Base-by-base conservation (phyloP, 2,329 filamentous ascomycete genomes). In the Proliferodiscus dingleyae region DNA sequence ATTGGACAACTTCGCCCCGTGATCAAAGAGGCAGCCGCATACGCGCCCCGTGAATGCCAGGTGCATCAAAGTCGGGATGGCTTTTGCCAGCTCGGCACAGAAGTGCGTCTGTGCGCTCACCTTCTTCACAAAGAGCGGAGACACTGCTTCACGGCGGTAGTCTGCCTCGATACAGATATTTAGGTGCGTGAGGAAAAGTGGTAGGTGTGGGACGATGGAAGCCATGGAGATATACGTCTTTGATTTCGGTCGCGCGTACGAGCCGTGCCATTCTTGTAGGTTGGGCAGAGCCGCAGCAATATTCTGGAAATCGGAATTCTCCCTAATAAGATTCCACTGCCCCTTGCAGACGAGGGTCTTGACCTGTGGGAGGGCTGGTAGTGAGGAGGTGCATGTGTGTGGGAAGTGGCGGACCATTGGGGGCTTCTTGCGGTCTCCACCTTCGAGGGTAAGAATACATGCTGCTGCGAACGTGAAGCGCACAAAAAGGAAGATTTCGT, bases 361-460 rank as follows among this genome's bases (percentile, higher is more conserved):
- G 24, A 89, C 74, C 2, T 77, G 75, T 18, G 63, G 57, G 28
- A 71, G 63, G 3, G 44, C 43, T 10, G 61, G 59, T 10, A 64
- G 47, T 24, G 13, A 40, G 13, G 23, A 28, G 18, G 16, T 38
- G 13, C 19, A 29, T 16, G 49, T 23, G 13, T 45, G n/a, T n/a
- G n/a, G 34, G 59, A 81, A 82, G 49, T 81, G 74, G 37, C 65
- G 66, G 39, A 89, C 81, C 64, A 81, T 80, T 5, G 84, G 84
- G 2, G 85, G 81, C 63, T 87, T 87, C 61, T 84, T 85, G 52
- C 84, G 78, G 61, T 89, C 83, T 3, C 85, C 85, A n/a, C 84
- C 85, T 63, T 89, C 84, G 13, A 89, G 69, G 0, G 85, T 89
- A 59, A 89, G 68, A 29, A 87, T 78, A 50, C 74, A 76, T 1